Evolutionary conservation across 169 alveolate species (phyloP).

Genomic region (Hepatocystis sp.): DNA sequence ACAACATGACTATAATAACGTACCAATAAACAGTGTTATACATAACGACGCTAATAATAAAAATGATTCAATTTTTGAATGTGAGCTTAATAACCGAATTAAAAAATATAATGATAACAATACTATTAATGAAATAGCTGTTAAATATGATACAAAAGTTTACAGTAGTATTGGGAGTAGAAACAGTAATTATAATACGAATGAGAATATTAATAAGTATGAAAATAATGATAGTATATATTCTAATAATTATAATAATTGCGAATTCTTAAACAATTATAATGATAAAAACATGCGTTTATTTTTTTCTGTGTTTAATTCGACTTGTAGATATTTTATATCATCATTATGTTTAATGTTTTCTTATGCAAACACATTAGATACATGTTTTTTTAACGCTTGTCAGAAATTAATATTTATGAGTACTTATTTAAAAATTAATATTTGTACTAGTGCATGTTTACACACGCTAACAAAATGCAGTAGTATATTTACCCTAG

Average conservation of each 20-base stretch:
- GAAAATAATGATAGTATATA: too few species aligned
- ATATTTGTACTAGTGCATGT: conserved; percentile 60
- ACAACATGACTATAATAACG: too few species aligned
- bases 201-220: too few species aligned
- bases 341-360: conserved; percentile 61
- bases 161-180: background rate
- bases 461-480: conserved; percentile 72
- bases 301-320: conserved; percentile 46
- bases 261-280: background rate
- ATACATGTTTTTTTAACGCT: conserved; percentile 58
- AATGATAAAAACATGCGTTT: conserved; percentile 9
- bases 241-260: background rate
- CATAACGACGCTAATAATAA: background rate
- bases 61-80: conserved; percentile 1
- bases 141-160: background rate
- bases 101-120: conserved; percentile 11
- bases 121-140: background rate
- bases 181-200: background rate
- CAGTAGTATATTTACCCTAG: conserved; percentile 72
- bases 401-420: conserved; percentile 67
- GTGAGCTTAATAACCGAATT: conserved; percentile 19
- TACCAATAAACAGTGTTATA: too few species aligned
- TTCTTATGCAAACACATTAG: conserved; percentile 66
- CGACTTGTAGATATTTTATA: conserved; percentile 71
- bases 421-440: conserved; percentile 49